phyloP scores from a whole-genome alignment of 164 flowering plant species.

The Vitis cinerea region DNA sequence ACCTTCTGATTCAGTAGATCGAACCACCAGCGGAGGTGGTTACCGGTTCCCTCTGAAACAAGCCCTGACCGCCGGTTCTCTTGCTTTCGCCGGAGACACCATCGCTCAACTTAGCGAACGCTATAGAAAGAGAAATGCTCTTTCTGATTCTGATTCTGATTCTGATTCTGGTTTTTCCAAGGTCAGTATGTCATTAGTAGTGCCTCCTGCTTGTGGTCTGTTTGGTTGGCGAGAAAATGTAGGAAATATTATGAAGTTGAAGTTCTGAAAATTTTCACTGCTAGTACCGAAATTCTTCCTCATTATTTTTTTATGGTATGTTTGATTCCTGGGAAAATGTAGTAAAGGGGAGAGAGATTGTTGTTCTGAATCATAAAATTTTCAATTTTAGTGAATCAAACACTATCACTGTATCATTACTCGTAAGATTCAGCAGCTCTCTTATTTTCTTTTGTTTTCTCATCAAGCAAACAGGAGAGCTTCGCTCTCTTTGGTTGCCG shows the following conservation, averaged over 20 bases:
- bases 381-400: too few species aligned
- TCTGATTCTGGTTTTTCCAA: slow-evolving; percentile 5
- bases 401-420: too few species aligned
- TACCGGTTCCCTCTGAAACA: slow-evolving; percentile 71
- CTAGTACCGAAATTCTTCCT: too few species aligned
- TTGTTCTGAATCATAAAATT: too few species aligned
- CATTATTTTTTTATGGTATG: not conserved
- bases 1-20: slow-evolving; percentile 34
- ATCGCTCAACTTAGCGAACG: slow-evolving; percentile 68
- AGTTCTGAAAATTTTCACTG: too few species aligned
- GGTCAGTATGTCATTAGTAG: slow-evolving; percentile 11
- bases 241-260: too few species aligned
- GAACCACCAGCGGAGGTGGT: slow-evolving; percentile 27
- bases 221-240: slow-evolving; percentile 6
- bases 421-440: too few species aligned
- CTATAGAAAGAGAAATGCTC: slow-evolving; percentile 20
- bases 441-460: too few species aligned
- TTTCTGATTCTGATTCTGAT: slow-evolving; percentile 4
- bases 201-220: not conserved
- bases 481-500: too few species aligned
- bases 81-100: slow-evolving; percentile 84
- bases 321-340: not conserved
- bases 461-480: too few species aligned
- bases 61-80: slow-evolving; percentile 67
- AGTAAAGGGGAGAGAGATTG: too few species aligned